These are phyloP conservation scores for Inosperma sp. DNA, from an alignment of 768 basidiomycete genomes.

Conservation along the genomic window DNA sequence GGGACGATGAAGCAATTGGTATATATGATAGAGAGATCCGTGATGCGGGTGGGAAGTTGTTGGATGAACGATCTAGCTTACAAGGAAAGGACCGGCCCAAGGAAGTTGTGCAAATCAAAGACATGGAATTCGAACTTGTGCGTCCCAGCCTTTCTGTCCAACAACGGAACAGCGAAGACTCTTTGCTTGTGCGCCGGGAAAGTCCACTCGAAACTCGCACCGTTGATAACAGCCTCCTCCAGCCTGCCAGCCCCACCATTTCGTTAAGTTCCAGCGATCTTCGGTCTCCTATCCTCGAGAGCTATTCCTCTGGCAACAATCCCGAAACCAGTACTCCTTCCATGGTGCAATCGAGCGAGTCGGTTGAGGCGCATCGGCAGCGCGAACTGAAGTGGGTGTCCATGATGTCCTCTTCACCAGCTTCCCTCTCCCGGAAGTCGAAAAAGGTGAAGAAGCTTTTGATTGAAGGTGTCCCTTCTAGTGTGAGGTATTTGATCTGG, in stretches of 20 bases:
- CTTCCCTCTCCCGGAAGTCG: slow-evolving; percentile 65
- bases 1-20: slow-evolving; percentile 31
- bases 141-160: slow-evolving; percentile 48
- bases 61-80: background rate
- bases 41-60: background rate
- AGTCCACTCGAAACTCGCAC: slow-evolving; percentile 31
- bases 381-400: slow-evolving; percentile 77
- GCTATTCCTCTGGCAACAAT: background rate
- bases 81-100: slow-evolving; percentile 4
- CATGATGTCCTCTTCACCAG: slow-evolving; percentile 48
- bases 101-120: slow-evolving; percentile 68
- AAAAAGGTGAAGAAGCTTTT: slow-evolving; percentile 76
- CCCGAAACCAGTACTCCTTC: slow-evolving; percentile 8
- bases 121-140: slow-evolving; percentile 79
- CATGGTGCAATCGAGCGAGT: slow-evolving; percentile 32
- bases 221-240: slow-evolving; percentile 20
- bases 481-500: slow-evolving; percentile 84
- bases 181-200: slow-evolving; percentile 35
- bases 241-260: slow-evolving; percentile 41
- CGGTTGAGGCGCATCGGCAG: slow-evolving; percentile 64
- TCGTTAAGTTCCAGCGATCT: slow-evolving; percentile 34
- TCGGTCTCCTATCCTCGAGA: slow-evolving; percentile 19
- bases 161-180: slow-evolving; percentile 53
- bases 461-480: slow-evolving; percentile 75
- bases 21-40: slow-evolving; percentile 8